phyloP scores from a whole-genome alignment of 768 basidiomycete species.

The Boletellus ananas region DNA sequence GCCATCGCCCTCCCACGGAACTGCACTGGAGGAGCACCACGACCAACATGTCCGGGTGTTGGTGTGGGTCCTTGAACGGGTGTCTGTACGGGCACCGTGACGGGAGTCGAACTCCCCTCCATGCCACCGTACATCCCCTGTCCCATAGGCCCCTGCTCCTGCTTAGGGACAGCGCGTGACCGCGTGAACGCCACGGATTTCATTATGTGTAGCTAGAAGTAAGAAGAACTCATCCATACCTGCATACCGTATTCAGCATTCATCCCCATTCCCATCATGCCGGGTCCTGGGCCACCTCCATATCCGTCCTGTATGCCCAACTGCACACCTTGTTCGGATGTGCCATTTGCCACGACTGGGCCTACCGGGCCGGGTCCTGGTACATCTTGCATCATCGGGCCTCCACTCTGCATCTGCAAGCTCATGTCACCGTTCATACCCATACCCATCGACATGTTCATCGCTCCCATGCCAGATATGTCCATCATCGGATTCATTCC shows the following conservation, averaged over 20 bases:
- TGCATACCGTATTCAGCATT: constrained; percentile 69
- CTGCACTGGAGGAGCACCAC: constrained; percentile 36
- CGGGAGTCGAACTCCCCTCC: constrained; percentile 51
- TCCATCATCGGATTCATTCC: constrained; percentile 76
- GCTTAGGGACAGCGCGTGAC: constrained; percentile 22
- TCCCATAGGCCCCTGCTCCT: constrained; percentile 62
- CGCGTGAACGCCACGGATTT: constrained; percentile 33
- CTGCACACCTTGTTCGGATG: constrained; percentile 38
- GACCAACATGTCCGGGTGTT: constrained; percentile 28
- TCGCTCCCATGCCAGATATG: constrained; percentile 61
- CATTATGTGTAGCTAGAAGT: constrained; percentile 34
- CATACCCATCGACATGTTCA: constrained; percentile 53
- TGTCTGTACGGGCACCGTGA: constrained; percentile 38
- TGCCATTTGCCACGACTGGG: constrained; percentile 35
- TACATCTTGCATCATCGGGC: constrained; percentile 55
- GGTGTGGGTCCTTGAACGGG: constrained; percentile 31
- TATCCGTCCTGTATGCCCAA: constrained; percentile 42
- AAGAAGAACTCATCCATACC: constrained; percentile 45
- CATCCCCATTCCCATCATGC: constrained; percentile 73
- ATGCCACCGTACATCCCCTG: constrained; percentile 69
- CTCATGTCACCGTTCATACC: constrained; percentile 67
- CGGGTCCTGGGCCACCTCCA: constrained; percentile 41
- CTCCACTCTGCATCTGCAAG: constrained; percentile 46
- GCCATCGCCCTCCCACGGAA: constrained; percentile 45
- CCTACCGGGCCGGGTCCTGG: constrained; percentile 31